These are phyloP conservation scores for Pugionium cornutum DNA, from an alignment of 345 rosid genomes.

Conservation along the genomic window DNA sequence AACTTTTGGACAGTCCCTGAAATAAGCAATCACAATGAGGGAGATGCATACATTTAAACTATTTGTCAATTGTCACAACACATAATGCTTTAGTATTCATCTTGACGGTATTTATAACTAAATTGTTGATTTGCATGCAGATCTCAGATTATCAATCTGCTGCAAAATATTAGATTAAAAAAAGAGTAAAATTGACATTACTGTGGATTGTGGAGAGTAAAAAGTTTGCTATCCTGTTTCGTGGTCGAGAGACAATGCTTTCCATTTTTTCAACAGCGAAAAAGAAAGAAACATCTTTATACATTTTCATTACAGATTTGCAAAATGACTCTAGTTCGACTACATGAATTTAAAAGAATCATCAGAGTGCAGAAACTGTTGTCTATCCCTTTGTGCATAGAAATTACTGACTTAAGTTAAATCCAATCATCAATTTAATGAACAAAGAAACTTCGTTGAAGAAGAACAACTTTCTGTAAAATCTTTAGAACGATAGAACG, in stretches of 20 bases:
- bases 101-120: background rate
- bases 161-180: background rate
- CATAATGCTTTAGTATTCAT: background rate
- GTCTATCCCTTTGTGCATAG: background rate
- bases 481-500: background rate
- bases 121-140: conserved; percentile 4
- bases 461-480: conserved; percentile 9
- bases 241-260: background rate
- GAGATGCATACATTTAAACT: background rate
- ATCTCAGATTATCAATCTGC: conserved; percentile 8
- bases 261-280: background rate
- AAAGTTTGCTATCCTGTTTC: background rate
- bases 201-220: too few relatives aligned
- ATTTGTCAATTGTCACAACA: background rate
- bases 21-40: conserved; percentile 12
- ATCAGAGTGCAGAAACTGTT: background rate
- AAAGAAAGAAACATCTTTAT: background rate
- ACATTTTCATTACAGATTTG: background rate
- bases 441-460: background rate
- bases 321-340: background rate
- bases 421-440: background rate
- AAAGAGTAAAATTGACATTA: background rate
- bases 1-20: conserved; percentile 43
- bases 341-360: background rate
- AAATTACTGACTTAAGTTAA: too few relatives aligned